These are phyloP conservation scores for Arxiozyma slooffiae DNA, from an alignment of 1,139 yeast species.

Conservation along the genomic window DNA sequence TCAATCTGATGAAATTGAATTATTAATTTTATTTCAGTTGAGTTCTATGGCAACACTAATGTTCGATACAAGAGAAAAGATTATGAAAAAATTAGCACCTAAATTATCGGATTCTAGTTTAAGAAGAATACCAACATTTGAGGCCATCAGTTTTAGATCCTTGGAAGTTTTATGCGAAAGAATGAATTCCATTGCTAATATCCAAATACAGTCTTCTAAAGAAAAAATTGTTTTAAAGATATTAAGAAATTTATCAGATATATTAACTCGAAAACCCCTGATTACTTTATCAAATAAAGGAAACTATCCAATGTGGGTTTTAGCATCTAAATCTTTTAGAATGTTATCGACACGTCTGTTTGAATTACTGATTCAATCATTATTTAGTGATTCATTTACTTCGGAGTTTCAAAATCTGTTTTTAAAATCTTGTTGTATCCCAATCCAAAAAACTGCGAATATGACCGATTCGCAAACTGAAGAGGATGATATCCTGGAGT, in stretches of 20 bases:
- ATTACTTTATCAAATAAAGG: conserved; percentile 31
- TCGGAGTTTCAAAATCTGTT: conserved; percentile 17
- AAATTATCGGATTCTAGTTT: conserved; percentile 22
- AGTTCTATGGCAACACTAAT: conserved; percentile 48
- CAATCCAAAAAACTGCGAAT: conserved; percentile 14
- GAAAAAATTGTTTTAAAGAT: conserved; percentile 40
- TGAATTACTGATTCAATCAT: conserved; percentile 33
- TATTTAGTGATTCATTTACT: conserved; percentile 11
- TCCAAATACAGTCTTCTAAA: conserved; percentile 32
- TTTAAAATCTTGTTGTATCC: conserved; percentile 16
- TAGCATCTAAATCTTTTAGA: conserved; percentile 33
- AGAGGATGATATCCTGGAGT: conserved; percentile 40
- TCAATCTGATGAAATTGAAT: conserved; percentile 33
- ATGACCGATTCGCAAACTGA: conserved; percentile 36
- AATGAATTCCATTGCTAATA: conserved; percentile 31
- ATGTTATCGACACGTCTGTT: conserved; percentile 36
- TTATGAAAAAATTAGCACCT: conserved; percentile 33
- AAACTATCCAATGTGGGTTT: conserved; percentile 27
- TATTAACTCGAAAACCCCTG: conserved; percentile 33
- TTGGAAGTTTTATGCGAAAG: conserved; percentile 36
- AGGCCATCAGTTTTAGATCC: conserved; percentile 49
- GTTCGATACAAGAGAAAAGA: conserved; percentile 48
- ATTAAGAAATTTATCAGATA: conserved; percentile 35
- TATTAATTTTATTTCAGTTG: conserved; percentile 44
- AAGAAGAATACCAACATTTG: conserved; percentile 54